Base-by-base conservation (phyloP, 768 basidiomycete genomes). In the Termitomyces sp. region DNA sequence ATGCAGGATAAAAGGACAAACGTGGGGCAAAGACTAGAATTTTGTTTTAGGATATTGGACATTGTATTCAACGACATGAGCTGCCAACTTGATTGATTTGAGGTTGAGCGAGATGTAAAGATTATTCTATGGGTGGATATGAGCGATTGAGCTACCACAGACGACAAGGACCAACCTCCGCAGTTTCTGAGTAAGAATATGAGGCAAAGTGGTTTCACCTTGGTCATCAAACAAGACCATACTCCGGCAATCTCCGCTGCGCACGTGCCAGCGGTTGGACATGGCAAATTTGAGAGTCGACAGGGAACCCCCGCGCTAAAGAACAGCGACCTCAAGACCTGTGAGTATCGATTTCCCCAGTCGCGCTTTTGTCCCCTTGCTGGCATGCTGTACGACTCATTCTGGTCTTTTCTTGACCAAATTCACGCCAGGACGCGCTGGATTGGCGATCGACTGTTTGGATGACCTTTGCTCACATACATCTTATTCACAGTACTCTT, bases 1-100 rank as follows among this genome's bases (percentile, higher is more conserved):
- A 17, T 23, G 9, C 14, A 30, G 37, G 51, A 40, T 44, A 43
- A 26, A 46, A 47, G 53, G 41, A 75, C 85, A 53, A 81, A 94
- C 91, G 89, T 80, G 91, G 91, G 91, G 91, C 90, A 80, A 84
- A 87, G 85, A 94, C 89, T 94, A 93, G 82, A 94, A 82, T 83
- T 81, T 66, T 78, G 80, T 78, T 87, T 85, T 68, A 76, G 75
- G 73, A 78, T 75, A 87, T 84, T 91, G 66, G 83, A 82, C 76
- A 83, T 83, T 55, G 77, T 80, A 67, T 76, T 74, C 77, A 84
- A 79, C 78, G 87, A 89, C 89, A 91, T 91, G 76, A 66, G 74
- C 72, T 87, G 87, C 91, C 90, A 90, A 91, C 84, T 89, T 91
- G 86, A 73, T 79, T 74, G 66, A 64, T 66, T 68, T 64, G 54